Evolutionary conservation across 2,329 filamentous ascomycete genomes (phyloP).

Genomic region (Chrysosporium keratinophilum): DNA sequence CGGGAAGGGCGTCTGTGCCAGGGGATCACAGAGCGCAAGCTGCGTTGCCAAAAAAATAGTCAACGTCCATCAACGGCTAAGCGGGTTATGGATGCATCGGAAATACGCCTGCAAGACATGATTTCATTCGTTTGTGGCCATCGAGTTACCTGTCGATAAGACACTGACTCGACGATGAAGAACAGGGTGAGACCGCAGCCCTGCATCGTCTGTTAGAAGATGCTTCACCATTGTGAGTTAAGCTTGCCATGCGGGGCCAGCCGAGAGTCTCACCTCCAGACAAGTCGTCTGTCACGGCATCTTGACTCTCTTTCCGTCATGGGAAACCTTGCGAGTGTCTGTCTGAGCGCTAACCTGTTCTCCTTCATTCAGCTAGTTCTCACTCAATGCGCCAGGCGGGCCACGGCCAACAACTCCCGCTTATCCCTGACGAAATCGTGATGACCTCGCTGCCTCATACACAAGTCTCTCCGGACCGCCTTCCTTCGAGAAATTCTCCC

Average conservation of each 20-base stretch:
- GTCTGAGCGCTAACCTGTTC: constrained; percentile 1
- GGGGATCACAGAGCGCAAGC: neutral
- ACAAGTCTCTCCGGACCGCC: constrained; percentile 30
- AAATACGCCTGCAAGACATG: neutral
- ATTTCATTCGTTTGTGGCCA: neutral
- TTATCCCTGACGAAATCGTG: constrained; percentile 33
- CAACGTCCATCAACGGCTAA: neutral
- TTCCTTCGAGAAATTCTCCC: constrained; percentile 30
- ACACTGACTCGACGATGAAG: constrained; percentile 1
- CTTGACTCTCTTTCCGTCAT: neutral
- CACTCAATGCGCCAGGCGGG: constrained; percentile 31
- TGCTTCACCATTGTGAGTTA: constrained; percentile 14
- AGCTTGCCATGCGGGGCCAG: constrained; percentile 1
- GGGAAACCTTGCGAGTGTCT: constrained; percentile 6
- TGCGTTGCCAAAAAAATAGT: neutral
- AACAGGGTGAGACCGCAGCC: neutral
- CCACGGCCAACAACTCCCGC: constrained; percentile 32
- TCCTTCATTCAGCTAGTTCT: constrained; percentile 24
- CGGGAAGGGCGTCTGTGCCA: neutral
- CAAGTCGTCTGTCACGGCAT: neutral
- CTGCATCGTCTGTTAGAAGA: constrained; percentile 10
- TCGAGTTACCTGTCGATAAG: neutral
- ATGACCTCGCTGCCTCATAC: constrained; percentile 30
- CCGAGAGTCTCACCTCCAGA: constrained; percentile 5
- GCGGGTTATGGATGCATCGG: neutral